Conservation (phyloP, 257 asterid genomes). For the Coffea canephora region DNA sequence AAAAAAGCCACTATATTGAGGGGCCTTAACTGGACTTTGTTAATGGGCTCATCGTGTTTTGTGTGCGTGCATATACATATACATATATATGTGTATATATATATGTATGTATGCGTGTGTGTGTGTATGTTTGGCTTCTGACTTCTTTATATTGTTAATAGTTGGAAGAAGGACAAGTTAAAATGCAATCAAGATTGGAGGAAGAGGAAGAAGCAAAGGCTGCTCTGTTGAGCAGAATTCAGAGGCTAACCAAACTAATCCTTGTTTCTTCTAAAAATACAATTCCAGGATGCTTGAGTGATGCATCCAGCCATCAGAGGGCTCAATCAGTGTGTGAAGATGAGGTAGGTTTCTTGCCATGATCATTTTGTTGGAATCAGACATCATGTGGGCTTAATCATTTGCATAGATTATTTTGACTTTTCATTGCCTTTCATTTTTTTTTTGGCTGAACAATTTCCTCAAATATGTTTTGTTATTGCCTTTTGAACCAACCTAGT, state of each 20-base stretch:
- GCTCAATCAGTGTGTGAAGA: conserved; percentile 70
- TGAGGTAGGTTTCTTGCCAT: conserved; percentile 52
- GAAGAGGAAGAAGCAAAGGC: conserved; percentile 99
- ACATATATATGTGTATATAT: no score
- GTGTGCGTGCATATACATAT: background rate
- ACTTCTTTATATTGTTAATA: conserved; percentile 11
- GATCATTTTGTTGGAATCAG: conserved; percentile 4
- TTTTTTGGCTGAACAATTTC: background rate
- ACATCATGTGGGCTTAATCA: background rate
- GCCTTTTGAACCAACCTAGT: background rate
- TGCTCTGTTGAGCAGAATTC: conserved; percentile 98
- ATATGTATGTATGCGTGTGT: no score
- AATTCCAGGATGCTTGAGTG: conserved; percentile 59
- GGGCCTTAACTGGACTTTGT: background rate
- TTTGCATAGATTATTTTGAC: background rate
- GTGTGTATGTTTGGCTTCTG: no score
- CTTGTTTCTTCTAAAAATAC: conserved; percentile 93
- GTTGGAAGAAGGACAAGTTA: conserved; percentile 99
- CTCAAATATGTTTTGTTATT: background rate
- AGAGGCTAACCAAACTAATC: conserved; percentile 91
- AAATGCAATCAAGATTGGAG: conserved; percentile 98
- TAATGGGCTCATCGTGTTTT: background rate
- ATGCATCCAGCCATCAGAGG: conserved; percentile 54
- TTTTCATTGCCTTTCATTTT: background rate
- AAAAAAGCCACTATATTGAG: background rate